A percentile compares a stretch with the other conserved stretches of the same genome.
Evolutionary conservation across 768 basidiomycete genomes (phyloP).

Genomic region (Russula sp.): DNA sequence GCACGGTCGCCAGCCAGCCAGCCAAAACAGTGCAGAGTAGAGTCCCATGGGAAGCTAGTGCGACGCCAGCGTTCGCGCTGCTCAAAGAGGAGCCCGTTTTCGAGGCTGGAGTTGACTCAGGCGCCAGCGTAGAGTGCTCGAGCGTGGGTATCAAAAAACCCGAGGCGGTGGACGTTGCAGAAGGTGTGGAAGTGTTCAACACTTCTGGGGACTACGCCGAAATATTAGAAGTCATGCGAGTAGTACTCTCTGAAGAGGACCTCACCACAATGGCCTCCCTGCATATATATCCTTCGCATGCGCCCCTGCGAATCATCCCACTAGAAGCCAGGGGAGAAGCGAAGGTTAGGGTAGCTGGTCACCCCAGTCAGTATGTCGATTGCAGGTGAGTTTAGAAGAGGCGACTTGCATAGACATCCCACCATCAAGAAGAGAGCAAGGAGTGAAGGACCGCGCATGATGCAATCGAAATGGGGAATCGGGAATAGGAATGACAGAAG

Average conservation of each 20-base stretch:
- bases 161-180: background rate
- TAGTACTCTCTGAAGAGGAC: background rate
- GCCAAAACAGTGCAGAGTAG: background rate
- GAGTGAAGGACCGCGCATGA: background rate
- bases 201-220: background rate
- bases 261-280: background rate
- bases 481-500: background rate
- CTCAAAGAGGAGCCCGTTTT: background rate
- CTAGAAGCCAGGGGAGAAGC: background rate
- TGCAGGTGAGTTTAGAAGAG: background rate
- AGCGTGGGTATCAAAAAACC: background rate
- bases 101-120: background rate
- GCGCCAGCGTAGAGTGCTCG: background rate
- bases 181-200: background rate
- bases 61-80: slow-evolving; percentile 7
- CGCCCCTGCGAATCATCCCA: background rate
- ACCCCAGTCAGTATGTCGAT: background rate
- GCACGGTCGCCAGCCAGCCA: background rate
- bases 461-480: background rate
- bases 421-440: background rate
- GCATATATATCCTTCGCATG: too few species aligned
- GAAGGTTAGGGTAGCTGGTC: background rate
- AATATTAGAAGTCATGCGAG: background rate
- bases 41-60: background rate
- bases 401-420: slow-evolving; percentile 1